Base-by-base conservation (phyloP, 805 yeast species). In the Candida fluviatilis region DNA sequence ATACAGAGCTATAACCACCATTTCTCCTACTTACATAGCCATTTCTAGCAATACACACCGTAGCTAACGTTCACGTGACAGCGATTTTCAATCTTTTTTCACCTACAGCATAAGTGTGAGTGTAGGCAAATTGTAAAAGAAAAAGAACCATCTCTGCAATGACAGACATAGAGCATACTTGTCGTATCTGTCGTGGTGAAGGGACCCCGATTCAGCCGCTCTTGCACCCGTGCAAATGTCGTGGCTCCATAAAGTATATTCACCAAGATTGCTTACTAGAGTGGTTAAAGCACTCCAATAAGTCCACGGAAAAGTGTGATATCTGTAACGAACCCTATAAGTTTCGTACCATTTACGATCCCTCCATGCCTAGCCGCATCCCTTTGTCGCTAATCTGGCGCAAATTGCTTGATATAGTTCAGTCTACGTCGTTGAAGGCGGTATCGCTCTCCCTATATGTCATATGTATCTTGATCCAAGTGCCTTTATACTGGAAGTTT, bases 141-240 rank as follows among this genome's bases (percentile, higher is more conserved):
- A n/a, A n/a, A n/a, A n/a, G n/a, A n/a, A n/a, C n/a, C n/a, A n/a
- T n/a, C n/a, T n/a, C 29, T 26, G 32, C 23, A 36, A 39, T 38
- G 28, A 33, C 43, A 10, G 45, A 36, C 11, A 32, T 34, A 25
- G 82, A 73, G 42, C 72, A 69, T 23, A 73, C 82, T 3, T 93
- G 99, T 60, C 83, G 99, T 43, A 90, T 93, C 33, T 93, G 99
- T 57, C 83, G 96, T 37, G 91, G 95, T 27, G 98, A 88, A 50
- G 90, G 77, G n/a, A 78, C 93, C 0, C 64, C 62, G 0, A 78
- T 75, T 1, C 87, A 85, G 46, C 96, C 96, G 3, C 66, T 93
- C 33, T 82, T 76, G 46, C 90, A 85, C 58, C 99, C 99, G 3
- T 93, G 99, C 62, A 82, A 78, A 52, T 93, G 99, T 62, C 73